These are phyloP conservation scores for Nissolia schottii DNA, from an alignment of 306 rosid species.

Conservation along the genomic window DNA sequence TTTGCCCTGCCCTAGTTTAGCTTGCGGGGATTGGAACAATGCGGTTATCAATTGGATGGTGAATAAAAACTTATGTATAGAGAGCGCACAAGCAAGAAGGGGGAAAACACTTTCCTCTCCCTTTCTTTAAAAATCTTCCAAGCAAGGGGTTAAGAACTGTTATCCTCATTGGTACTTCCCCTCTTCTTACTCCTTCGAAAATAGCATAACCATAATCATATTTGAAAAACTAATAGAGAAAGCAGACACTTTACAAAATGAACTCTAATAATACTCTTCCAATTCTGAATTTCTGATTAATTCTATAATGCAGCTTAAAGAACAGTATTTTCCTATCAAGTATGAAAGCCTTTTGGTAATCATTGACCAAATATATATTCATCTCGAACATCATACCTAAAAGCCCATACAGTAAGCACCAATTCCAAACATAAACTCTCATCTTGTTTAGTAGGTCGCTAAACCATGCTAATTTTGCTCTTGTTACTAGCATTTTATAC, in stretches of 20 bases:
- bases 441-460: background rate
- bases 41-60: background rate
- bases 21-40: background rate
- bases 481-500: background rate
- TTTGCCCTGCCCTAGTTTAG: background rate
- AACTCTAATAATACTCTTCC: background rate
- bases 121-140: background rate
- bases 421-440: background rate
- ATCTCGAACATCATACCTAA: background rate
- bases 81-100: background rate
- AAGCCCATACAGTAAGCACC: background rate
- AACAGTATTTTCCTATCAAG: background rate
- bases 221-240: background rate
- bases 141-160: background rate
- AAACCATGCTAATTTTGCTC: background rate
- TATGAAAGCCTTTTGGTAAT: background rate
- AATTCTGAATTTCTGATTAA: background rate
- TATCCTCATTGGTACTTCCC: background rate
- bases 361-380: background rate
- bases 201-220: background rate
- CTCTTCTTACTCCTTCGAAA: background rate
- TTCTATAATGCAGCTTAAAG: background rate
- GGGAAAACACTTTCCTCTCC: background rate
- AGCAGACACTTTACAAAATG: background rate
- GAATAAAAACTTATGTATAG: background rate